Conservation (phyloP, 208 protist species). For the Crithidia sp. region DNA sequence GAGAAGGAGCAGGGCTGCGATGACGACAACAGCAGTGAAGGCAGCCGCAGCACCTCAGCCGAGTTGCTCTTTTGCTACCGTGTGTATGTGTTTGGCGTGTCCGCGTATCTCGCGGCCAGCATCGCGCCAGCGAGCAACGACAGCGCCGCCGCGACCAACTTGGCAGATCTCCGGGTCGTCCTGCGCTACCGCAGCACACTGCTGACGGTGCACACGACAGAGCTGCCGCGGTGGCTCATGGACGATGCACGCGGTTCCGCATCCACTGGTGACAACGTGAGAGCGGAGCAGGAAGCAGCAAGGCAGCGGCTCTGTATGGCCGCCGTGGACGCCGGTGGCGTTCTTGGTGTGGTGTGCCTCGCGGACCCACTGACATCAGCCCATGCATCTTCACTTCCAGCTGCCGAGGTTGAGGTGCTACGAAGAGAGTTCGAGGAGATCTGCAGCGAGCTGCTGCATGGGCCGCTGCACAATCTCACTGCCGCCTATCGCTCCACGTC, state of each 20-base stretch:
- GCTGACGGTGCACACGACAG: not conserved
- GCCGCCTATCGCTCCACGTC: constrained; percentile 7
- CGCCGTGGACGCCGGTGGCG: constrained; percentile 26
- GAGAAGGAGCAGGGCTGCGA: no score
- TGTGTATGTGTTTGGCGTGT: constrained; percentile 32
- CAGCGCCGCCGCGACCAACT: not conserved
- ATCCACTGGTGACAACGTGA: no score
- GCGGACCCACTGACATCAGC: not conserved
- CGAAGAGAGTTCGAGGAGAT: not conserved
- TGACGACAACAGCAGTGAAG: no score
- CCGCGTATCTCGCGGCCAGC: constrained; percentile 23
- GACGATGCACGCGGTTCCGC: not conserved
- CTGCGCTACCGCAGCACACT: constrained; percentile 19
- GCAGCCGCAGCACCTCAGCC: not conserved
- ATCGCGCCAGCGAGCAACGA: not conserved
- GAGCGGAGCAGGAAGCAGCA: not conserved
- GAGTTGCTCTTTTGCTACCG: constrained; percentile 18
- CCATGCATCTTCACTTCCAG: not conserved
- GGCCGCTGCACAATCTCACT: not conserved
- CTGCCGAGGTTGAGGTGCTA: not conserved
- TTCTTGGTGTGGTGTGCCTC: constrained; percentile 14
- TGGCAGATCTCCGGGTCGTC: constrained; percentile 1
- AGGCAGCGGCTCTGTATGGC: constrained; percentile 28
- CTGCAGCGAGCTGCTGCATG: not conserved
- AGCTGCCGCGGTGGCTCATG: constrained; percentile 30